These are phyloP conservation scores for Porcisia deanei DNA, from an alignment of 208 protist species.

Conservation along the genomic window DNA sequence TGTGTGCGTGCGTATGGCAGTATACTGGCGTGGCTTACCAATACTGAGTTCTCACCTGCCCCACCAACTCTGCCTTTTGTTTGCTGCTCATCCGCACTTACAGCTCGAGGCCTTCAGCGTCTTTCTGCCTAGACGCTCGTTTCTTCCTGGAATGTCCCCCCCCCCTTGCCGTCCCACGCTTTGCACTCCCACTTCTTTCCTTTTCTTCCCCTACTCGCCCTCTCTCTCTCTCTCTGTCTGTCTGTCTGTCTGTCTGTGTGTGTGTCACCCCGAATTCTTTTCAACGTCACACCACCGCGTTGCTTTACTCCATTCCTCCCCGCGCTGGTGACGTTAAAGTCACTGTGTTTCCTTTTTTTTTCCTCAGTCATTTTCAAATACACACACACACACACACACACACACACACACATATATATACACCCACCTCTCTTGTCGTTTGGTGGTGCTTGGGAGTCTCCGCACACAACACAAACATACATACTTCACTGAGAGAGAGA, in stretches of 20 bases:
- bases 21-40: too few species aligned
- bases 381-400: background rate
- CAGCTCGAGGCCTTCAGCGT: background rate
- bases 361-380: background rate
- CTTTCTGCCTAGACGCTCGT: background rate
- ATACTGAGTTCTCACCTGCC: too few species aligned
- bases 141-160: background rate
- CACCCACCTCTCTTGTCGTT: too few species aligned
- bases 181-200: background rate
- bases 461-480: background rate
- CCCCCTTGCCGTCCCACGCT: too few species aligned
- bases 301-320: background rate
- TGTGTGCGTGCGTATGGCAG: too few species aligned
- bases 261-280: background rate
- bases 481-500: too few species aligned
- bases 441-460: background rate
- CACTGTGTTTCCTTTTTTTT: background rate
- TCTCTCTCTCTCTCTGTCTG: background rate
- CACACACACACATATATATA: background rate
- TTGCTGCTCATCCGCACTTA: background rate
- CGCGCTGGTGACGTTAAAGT: background rate
- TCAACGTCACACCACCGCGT: background rate
- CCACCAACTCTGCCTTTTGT: too few species aligned
- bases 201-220: background rate
- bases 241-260: too few species aligned